Base-by-base conservation (phyloP, 2,329 filamentous ascomycete species). In the Pleoardoris graminearum region DNA sequence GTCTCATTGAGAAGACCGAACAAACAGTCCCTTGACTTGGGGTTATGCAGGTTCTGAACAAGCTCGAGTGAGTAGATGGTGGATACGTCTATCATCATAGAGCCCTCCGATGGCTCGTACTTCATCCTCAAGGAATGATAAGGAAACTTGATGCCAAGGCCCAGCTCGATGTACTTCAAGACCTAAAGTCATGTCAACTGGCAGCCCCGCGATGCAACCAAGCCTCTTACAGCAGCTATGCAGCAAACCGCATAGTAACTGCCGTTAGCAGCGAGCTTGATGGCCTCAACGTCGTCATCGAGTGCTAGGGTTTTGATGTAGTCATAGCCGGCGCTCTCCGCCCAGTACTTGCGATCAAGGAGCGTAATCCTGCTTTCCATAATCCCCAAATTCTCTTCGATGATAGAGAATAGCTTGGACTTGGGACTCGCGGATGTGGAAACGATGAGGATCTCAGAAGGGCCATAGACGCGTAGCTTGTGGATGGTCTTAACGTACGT, bases 31-130 rank as follows among this genome's bases (percentile, higher is more conserved):
- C 86, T 90, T 0, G 91, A 96, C 60, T 88, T 91, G 0, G 85
- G 67, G 60, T 88, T 86, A 11, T 89, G 86, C 0, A 92, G 68
- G 60, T 97, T 99, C 64, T 96, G 91, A 22, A 97, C 88, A 5
- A 99, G 80, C 70, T 99, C 94, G 3, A 99, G 79, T 0, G 91
- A 91, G 32, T 87, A 82, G 23, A 97, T 90, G 0, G 92, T 96
- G 0, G 90, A 88, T 2, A 94, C 81, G 65, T 97, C 93, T 62
- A 97, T 95, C 83, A 96, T 90, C 92, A 97, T 96, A 0, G 91
- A 90, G 21, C 93, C 89, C 67, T 96, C 90, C 0, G 91, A 91
- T 1, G 91, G 88, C 64, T 93, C 87, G 61, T 96, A 97, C 57
- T 85, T 87, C 66, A 97, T 88, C 3, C 91, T 85, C 27, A 97